Conservation (phyloP, 768 basidiomycete species). For the Pleurotus pulmonarius region DNA sequence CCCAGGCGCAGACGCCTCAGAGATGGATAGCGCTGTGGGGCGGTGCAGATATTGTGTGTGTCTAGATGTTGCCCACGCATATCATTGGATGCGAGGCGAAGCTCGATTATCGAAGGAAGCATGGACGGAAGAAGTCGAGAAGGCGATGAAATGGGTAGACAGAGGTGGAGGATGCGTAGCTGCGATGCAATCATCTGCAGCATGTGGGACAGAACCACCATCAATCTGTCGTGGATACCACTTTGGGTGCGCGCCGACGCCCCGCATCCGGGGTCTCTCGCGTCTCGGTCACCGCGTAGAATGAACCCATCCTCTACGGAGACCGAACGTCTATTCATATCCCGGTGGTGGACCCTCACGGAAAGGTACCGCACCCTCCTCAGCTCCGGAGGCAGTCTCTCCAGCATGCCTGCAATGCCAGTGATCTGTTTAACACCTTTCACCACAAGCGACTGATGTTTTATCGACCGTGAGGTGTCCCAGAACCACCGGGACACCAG, state of each 20-base stretch:
- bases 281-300: not conserved
- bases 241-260: not conserved
- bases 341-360: slow-evolving; percentile 6
- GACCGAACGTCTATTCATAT: slow-evolving; percentile 1
- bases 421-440: slow-evolving; percentile 20
- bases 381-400: slow-evolving; percentile 1
- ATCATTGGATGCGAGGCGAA: not conserved
- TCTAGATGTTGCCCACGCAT: slow-evolving; percentile 3
- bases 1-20: slow-evolving; percentile 6
- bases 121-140: slow-evolving; percentile 18
- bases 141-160: slow-evolving; percentile 19
- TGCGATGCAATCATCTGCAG: slow-evolving; percentile 1
- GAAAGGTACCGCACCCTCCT: slow-evolving; percentile 3
- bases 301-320: not conserved
- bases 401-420: slow-evolving; percentile 20
- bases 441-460: slow-evolving; percentile 27
- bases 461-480: slow-evolving; percentile 20
- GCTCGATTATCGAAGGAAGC: not conserved
- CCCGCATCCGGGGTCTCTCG: not conserved
- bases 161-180: slow-evolving; percentile 14
- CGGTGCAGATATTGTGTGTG: not conserved
- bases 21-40: slow-evolving; percentile 3
- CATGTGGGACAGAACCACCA: not conserved
- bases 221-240: not conserved
- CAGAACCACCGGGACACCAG: slow-evolving; percentile 28